Percentiles rank a stretch among this genome's conserved stretches.
Conservation (phyloP, 805 yeast species). For the Wickerhamomyces bovis region DNA sequence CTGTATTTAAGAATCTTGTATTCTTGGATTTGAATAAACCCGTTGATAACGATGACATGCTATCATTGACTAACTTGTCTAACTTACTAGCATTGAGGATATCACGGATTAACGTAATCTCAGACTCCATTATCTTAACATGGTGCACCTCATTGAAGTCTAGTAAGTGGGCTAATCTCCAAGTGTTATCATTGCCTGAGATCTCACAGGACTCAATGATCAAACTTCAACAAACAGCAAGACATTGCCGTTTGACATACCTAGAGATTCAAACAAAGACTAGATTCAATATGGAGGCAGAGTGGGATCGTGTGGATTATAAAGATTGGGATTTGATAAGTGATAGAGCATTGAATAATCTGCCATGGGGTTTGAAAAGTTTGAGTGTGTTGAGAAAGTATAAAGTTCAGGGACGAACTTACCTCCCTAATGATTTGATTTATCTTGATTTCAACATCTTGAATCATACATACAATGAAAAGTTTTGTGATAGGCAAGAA, state of each 20-base stretch:
- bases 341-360: slow-evolving; percentile 5
- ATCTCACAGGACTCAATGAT: slow-evolving; percentile 12
- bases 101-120: slow-evolving; percentile 5
- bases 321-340: slow-evolving; percentile 12
- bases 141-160: slow-evolving; percentile 21
- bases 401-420: slow-evolving; percentile 3
- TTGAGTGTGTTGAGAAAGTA: slow-evolving; percentile 8
- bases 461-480: slow-evolving; percentile 6
- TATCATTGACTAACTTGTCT: slow-evolving; percentile 15
- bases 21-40: slow-evolving; percentile 16
- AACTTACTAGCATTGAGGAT: slow-evolving; percentile 16
- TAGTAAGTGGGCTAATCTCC: slow-evolving; percentile 19
- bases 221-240: slow-evolving; percentile 15
- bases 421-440: background rate
- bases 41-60: slow-evolving; percentile 11
- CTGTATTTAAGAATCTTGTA: slow-evolving; percentile 12
- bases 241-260: slow-evolving; percentile 11
- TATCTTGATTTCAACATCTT: slow-evolving; percentile 18
- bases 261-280: slow-evolving; percentile 13
- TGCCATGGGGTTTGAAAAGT: slow-evolving; percentile 19
- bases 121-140: slow-evolving; percentile 16
- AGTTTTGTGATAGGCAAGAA: slow-evolving; percentile 1
- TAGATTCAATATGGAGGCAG: slow-evolving; percentile 8
- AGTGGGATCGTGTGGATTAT: slow-evolving; percentile 16
- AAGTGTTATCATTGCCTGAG: slow-evolving; percentile 16